phyloP scores from a whole-genome alignment of 768 basidiomycete species.

The Nidularia pulvinata region DNA sequence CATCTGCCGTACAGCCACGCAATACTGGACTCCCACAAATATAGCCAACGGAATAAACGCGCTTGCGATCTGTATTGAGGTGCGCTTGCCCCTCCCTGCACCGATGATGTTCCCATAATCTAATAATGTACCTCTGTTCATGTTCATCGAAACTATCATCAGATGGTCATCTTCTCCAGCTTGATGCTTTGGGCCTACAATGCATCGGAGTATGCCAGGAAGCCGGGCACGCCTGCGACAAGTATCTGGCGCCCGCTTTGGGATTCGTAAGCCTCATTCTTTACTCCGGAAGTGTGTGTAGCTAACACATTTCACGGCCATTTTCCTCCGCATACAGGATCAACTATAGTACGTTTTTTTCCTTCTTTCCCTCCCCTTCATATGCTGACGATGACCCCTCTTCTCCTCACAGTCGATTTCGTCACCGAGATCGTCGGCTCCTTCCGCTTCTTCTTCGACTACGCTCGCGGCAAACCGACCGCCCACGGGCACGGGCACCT shows the following conservation, averaged over 20 bases:
- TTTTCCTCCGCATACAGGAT: conserved; percentile 13
- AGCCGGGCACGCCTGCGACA: conserved; percentile 38
- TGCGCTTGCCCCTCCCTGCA: conserved; percentile 19
- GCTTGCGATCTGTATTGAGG: conserved; percentile 83
- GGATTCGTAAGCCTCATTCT: conserved; percentile 52
- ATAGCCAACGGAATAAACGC: conserved; percentile 85
- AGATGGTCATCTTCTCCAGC: conserved; percentile 84
- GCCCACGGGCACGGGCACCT: conserved; percentile 15
- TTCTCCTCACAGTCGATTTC: conserved; percentile 55
- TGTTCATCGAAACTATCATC: neutral
- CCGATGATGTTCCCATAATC: neutral
- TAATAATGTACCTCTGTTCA: neutral
- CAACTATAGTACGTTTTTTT: conserved; percentile 20
- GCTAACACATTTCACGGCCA: neutral
- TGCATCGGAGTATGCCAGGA: conserved; percentile 60
- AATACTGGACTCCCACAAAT: conserved; percentile 85
- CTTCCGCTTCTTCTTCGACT: conserved; percentile 56
- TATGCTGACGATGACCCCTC: neutral
- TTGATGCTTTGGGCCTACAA: conserved; percentile 89
- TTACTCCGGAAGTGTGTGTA: conserved; percentile 11
- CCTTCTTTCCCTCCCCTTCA: neutral
- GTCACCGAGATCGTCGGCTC: conserved; percentile 61
- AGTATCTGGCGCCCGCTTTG: conserved; percentile 69
- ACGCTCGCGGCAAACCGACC: conserved; percentile 24
- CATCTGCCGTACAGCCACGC: conserved; percentile 42